Conservation (phyloP, 176 grass and related monocot genomes). For the Aegilops bicornis region DNA sequence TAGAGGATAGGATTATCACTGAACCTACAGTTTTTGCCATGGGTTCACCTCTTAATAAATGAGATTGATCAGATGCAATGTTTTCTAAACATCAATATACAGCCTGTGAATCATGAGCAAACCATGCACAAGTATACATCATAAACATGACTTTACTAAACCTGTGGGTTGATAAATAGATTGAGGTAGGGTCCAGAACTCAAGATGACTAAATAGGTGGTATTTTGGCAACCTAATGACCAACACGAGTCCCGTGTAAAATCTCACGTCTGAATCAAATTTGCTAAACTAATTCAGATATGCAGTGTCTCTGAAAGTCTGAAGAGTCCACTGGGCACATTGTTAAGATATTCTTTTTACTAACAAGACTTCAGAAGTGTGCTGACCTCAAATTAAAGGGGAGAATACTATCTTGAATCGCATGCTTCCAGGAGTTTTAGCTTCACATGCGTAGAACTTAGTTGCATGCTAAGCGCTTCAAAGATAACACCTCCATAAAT, state of each 20-base stretch:
- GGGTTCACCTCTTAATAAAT: conserved; percentile 3
- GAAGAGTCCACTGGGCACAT: neutral
- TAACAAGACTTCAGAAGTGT: neutral
- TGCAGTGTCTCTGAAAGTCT: neutral
- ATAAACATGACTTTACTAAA: neutral
- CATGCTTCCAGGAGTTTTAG: neutral
- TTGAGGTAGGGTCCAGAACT: neutral
- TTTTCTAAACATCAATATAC: neutral
- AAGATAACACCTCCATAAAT: neutral
- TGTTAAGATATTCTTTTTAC: neutral
- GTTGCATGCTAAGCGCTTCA: neutral
- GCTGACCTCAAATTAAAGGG: neutral
- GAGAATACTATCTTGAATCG: neutral
- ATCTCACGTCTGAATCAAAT: neutral
- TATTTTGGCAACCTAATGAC: neutral
- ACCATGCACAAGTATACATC: neutral
- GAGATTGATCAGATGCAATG: neutral
- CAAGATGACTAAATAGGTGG: neutral
- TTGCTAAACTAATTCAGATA: neutral
- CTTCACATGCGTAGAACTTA: neutral
- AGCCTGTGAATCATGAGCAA: neutral
- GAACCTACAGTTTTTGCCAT: neutral
- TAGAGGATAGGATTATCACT: neutral
- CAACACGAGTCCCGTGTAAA: neutral
- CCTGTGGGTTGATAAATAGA: neutral